These are phyloP conservation scores for Scutellaria barbata DNA, from an alignment of 257 asterid species.

Conservation along the genomic window DNA sequence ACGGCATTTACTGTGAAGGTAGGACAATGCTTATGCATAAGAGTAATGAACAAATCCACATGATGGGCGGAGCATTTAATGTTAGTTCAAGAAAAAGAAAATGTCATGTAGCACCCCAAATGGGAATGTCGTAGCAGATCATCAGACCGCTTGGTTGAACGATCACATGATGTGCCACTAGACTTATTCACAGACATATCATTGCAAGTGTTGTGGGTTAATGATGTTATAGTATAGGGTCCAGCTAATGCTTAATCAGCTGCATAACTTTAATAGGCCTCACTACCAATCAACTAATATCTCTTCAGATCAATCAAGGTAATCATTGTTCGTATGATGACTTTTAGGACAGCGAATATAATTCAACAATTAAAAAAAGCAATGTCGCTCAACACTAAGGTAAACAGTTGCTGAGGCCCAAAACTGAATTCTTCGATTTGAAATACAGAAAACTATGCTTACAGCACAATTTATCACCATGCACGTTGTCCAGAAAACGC, in stretches of 20 bases:
- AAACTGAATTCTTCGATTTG: background rate
- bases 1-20: background rate
- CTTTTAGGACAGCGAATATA: background rate
- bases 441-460: background rate
- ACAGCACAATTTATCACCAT: background rate
- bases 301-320: background rate
- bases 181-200: constrained; percentile 1
- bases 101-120: background rate
- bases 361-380: background rate
- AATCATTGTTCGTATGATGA: background rate
- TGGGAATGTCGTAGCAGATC: constrained; percentile 20
- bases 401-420: background rate
- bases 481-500: background rate
- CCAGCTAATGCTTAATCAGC: background rate
- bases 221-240: background rate
- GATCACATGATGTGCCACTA: constrained; percentile 14
- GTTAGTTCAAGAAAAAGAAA: constrained; percentile 3
- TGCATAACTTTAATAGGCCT: background rate
- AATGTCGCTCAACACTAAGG: background rate
- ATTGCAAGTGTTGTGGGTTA: constrained; percentile 16
- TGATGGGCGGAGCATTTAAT: background rate
- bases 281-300: background rate
- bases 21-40: background rate
- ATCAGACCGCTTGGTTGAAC: background rate
- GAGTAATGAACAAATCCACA: background rate